A percentile compares a stretch with the other conserved stretches of the same genome.
phyloP scores from a whole-genome alignment of 176 grass and related monocot species.

The Zoysia pacifica region DNA sequence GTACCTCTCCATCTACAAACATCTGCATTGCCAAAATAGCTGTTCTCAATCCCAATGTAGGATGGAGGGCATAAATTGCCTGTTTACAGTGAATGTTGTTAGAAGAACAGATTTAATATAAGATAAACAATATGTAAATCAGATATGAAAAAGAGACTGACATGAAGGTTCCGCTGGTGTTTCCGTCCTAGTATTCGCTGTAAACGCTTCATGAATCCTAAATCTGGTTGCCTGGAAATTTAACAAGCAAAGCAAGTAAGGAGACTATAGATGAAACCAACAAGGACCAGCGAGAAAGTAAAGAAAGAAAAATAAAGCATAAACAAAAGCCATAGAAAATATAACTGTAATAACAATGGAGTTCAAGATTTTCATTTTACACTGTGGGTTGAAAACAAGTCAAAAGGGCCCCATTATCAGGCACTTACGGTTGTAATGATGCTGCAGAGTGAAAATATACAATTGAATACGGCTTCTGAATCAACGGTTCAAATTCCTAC shows the following conservation, averaged over 20 bases:
- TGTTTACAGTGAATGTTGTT: slow-evolving; percentile 39
- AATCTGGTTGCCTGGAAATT: slow-evolving; percentile 86
- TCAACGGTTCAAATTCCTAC: slow-evolving; percentile 98
- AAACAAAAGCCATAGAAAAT: neutral
- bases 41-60: slow-evolving; percentile 88
- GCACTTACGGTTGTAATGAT: slow-evolving; percentile 79
- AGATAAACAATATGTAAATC: neutral
- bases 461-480: slow-evolving; percentile 95
- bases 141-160: slow-evolving; percentile 41
- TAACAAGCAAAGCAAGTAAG: slow-evolving; percentile 13
- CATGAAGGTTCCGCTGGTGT: slow-evolving; percentile 89
- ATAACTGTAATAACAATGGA: slow-evolving; percentile 24
- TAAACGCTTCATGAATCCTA: slow-evolving; percentile 91
- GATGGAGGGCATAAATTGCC: slow-evolving; percentile 94
- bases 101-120: slow-evolving; percentile 20
- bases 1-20: slow-evolving; percentile 92
- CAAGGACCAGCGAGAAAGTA: neutral
- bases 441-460: slow-evolving; percentile 96
- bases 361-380: slow-evolving; percentile 1
- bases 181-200: slow-evolving; percentile 94
- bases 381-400: slow-evolving; percentile 23
- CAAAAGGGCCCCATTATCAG: neutral
- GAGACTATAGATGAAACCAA: neutral
- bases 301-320: neutral
- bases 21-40: slow-evolving; percentile 82